A percentile compares a stretch with the other conserved stretches of the same genome.
Evolutionary conservation across 208 protist species (phyloP).

Genomic region (Acanthamoeba royreba): DNA sequence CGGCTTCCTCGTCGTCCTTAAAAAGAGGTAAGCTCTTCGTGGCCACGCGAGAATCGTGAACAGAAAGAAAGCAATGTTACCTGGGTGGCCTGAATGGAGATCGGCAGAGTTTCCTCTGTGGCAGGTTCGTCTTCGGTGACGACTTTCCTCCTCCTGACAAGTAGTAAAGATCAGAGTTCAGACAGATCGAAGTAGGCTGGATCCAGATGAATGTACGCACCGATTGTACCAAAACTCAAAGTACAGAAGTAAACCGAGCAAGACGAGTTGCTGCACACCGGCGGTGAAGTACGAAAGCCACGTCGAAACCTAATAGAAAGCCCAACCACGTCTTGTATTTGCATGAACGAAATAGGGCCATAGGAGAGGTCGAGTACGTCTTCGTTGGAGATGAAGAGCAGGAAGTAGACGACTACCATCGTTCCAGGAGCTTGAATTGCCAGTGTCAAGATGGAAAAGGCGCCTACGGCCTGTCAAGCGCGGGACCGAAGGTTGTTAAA

Average conservation of each 20-base stretch:
- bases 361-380: neutral
- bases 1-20: too few relatives aligned
- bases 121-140: too few relatives aligned
- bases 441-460: neutral
- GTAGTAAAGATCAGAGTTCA: too few relatives aligned
- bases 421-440: neutral
- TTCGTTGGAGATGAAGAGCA: neutral
- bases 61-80: too few relatives aligned
- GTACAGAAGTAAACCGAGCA: neutral
- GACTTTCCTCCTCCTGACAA: too few relatives aligned
- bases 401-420: neutral
- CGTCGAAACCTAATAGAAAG: neutral
- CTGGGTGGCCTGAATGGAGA: neutral
- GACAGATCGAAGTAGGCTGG: too few relatives aligned
- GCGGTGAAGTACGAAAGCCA: neutral
- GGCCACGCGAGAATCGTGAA: too few relatives aligned
- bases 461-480: neutral
- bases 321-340: too few relatives aligned
- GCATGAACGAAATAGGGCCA: too few relatives aligned
- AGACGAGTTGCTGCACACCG: neutral
- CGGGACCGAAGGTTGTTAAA: too few relatives aligned
- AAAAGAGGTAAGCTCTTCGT: too few relatives aligned
- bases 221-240: neutral
- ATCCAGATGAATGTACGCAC: neutral
- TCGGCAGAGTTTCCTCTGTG: neutral